Base-by-base conservation (phyloP, 495 filamentous ascomycete species). In the Rhypophila decipiens region DNA sequence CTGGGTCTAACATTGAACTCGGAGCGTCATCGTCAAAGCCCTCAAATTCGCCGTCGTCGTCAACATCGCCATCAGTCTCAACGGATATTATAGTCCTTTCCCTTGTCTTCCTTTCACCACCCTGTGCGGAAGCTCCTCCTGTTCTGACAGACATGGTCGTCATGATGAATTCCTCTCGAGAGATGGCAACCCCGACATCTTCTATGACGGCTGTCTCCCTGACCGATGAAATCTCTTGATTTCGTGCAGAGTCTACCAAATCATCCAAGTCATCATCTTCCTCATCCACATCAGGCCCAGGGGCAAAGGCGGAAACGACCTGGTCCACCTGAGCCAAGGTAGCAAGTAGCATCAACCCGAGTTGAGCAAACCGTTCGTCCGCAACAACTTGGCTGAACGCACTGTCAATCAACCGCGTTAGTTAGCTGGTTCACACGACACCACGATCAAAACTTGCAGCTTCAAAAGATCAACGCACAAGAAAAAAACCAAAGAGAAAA, bases 261-360 rank as follows among this genome's bases (percentile, higher is more conserved):
- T 5, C 31, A 11, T 35, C 17, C 31, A 12, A 11, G 12, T 15
- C 31, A 5, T 15, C 31, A 35, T 35, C 31, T 5, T 11, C 31
- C 12, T 2, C 3, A 11, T 15, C 31, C 2, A 15, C 2, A 13
- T 8, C 29, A 15, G 31, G 12, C 12, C 2, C 31, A 13, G 19
- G 23, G 22, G 8, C 44, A 15, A 70, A 59, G 7, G 22, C 44
- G 0, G 41, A 43, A 37, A 79, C 64, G 10, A 71, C 64, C 44
- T 62, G 69, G 49, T 73, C 63, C 37, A 86, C 63, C 49, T 81
- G 76, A 20, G 83, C 83, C 38, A 90, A 63, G 12, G 74, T 66
- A 15, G 77, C 81, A n/a, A 90, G 40, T 5, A 94, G 71, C 37
- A 86, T 76, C 13, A 88, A 67, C n/a, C 88, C 88, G n/a, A 93